Base-by-base conservation (phyloP, 2,329 filamentous ascomycete genomes). In the Pseudopithomyces maydicus region DNA sequence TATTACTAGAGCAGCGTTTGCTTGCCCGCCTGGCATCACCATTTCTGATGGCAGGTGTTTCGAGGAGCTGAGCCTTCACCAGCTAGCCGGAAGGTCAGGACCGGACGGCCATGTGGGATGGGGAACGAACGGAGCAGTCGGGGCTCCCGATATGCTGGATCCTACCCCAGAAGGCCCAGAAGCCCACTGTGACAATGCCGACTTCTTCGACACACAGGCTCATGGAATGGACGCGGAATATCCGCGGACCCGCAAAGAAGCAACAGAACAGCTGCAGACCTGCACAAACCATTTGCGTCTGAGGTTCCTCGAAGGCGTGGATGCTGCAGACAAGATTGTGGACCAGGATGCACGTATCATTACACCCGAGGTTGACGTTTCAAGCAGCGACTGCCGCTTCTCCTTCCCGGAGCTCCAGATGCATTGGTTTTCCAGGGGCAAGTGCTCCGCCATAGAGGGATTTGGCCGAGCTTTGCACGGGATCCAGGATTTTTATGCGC, bases 111-210 rank as follows among this genome's bases (percentile, higher is more conserved):
- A 63, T 35, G 62, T 68, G 14, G 65, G 64, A 17, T 57, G 57
- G 38, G 66, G 66, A 2, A 62, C 61, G 2, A 69, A 69, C 44
- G 66, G 66, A 10, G 66, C 64, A 11, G 66, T 69, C 10, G 66
- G 66, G 19, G 64, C 66, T 14, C 66, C 66, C n/a, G 66, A 69
- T 42, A 61, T 63, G 56, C 57, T 69, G 2, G 64, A 67, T 41
- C 66, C 66, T 1, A 54, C 54, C 20, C 65, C 65, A 2, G 66
- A 69, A 54, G 66, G 65, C 17, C 62, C 66, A 33, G 63, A 69
- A 22, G 66, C 66, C 29, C 66, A 69, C 38, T 69, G 66, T 60
- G 66, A 69, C 36, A 66, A 69, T 44, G 66, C 66, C 3, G 66
- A 69, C 52, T 69, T 66, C 50, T 39, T 69, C n/a, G 64, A 69